phyloP scores from a whole-genome alignment of 2,329 filamentous ascomycete genomes.

The Fusarium udum region DNA sequence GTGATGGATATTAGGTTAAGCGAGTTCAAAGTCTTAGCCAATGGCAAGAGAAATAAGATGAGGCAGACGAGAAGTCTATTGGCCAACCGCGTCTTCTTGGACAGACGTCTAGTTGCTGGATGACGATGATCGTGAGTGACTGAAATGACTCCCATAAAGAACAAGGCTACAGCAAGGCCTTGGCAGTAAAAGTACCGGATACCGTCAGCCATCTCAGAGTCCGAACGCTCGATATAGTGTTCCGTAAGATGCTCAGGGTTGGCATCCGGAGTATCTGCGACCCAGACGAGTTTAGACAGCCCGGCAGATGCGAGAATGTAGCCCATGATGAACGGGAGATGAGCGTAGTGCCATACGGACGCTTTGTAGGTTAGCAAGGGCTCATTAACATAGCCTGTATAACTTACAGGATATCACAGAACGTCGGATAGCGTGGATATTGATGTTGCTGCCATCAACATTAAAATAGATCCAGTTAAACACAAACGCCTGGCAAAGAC shows the following conservation, averaged over 20 bases:
- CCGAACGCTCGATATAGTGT: conserved; percentile 59
- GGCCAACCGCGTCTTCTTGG: conserved; percentile 60
- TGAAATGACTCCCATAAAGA: conserved; percentile 65
- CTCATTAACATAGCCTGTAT: not conserved
- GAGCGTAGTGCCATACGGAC: conserved; percentile 63
- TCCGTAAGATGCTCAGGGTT: conserved; percentile 60
- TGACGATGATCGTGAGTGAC: conserved; percentile 65
- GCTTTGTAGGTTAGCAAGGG: conserved; percentile 45
- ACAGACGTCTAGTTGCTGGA: conserved; percentile 57
- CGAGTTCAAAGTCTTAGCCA: conserved; percentile 57
- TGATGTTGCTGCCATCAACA: conserved; percentile 65
- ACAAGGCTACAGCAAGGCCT: conserved; percentile 65
- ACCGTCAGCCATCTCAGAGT: conserved; percentile 59
- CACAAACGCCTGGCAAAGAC: conserved; percentile 65
- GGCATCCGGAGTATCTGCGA: conserved; percentile 62
- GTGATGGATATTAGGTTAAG: conserved; percentile 58
- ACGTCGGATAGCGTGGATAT: conserved; percentile 69
- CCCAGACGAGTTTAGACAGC: conserved; percentile 66
- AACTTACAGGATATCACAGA: conserved; percentile 54
- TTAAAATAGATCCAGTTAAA: conserved; percentile 74
- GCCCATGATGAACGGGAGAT: conserved; percentile 70
- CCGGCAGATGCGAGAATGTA: conserved; percentile 69
- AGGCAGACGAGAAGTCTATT: conserved; percentile 61
- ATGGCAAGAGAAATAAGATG: conserved; percentile 64
- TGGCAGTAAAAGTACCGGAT: conserved; percentile 72